Base-by-base conservation (phyloP, 495 filamentous ascomycete genomes). In the Penicillium cataractarum region DNA sequence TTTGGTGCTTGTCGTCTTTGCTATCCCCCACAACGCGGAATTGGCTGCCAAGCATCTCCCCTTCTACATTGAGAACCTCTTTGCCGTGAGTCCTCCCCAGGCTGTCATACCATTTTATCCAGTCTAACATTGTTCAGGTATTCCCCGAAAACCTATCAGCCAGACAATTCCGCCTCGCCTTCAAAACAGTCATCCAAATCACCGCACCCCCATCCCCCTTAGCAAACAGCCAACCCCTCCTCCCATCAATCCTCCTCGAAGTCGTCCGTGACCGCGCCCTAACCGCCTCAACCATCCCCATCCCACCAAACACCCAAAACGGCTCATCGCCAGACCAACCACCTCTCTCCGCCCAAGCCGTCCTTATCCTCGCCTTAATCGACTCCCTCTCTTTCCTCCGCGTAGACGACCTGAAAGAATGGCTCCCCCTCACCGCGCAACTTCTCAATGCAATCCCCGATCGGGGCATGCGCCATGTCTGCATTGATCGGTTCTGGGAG, bases 141-240 rank as follows among this genome's bases (percentile, higher is more conserved):
- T 99, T 97, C 75, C 96, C 95, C 3, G 66, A 80, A 6, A 90
- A 90, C 63, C 86, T 99, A 17, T 94, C 92, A 2, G 84, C 89
- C 4, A 86, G 92, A 7, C 95, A 99, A 78, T 98, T 99, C 78
- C 87, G 94, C 39, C 83, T 98, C 17, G 95, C 94, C 24, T 93
- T 97, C 83, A 92, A 91, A 72, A 94, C 92, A 8, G 79, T 98
- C 55, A 85, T 97, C 66, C 88, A 89, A 66, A 88, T 97, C 55
- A 86, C 92, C n/a, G 87, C 90, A 3, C 92, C 93, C 22, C 93
- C 95, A 0, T 90, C 87, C 33, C 84, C 83, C 17, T 78, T 97
- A 35, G 84, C 90, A 17, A 85, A 83, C 51, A 82, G 75, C 8
- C 87, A 96, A 55, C 92, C 90, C 1, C 79, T 90, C 58, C 84